Evolutionary conservation across 176 grass and related monocot genomes (phyloP).

Genomic region (Eremochloa ophiuroides): DNA sequence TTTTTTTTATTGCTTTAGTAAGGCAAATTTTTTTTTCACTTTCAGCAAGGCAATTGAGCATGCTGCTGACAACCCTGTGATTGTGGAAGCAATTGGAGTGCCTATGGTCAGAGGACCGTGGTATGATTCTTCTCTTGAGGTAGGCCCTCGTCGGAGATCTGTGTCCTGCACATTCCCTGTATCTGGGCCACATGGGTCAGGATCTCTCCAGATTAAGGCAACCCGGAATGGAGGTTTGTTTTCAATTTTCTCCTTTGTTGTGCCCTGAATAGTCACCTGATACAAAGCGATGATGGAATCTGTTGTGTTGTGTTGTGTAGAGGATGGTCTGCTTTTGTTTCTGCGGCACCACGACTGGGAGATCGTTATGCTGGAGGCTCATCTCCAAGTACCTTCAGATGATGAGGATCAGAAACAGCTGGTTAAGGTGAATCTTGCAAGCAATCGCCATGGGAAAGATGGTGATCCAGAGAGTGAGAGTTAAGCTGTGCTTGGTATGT

Average conservation of each 20-base stretch:
- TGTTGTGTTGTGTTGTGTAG: conserved; percentile 19
- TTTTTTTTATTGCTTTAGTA: too few species aligned
- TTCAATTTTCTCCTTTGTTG: not conserved
- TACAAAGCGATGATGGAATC: not conserved
- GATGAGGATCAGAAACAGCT: conserved; percentile 43
- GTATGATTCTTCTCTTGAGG: conserved; percentile 74
- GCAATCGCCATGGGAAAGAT: not conserved
- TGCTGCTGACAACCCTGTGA: conserved; percentile 50
- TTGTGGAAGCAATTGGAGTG: conserved; percentile 61
- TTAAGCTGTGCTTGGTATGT: not conserved
- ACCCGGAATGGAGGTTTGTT: conserved; percentile 59
- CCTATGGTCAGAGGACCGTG: conserved; percentile 83
- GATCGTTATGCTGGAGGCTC: conserved; percentile 70
- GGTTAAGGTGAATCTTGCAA: conserved; percentile 39
- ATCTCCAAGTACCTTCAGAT: conserved; percentile 62
- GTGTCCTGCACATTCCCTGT: conserved; percentile 88
- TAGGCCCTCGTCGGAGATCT: conserved; percentile 60
- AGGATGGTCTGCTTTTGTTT: conserved; percentile 74
- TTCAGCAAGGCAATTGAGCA: conserved; percentile 76
- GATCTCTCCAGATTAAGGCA: conserved; percentile 64
- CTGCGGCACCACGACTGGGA: conserved; percentile 78
- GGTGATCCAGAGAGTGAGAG: not conserved
- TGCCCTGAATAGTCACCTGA: not conserved
- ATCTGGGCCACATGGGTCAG: conserved; percentile 78
- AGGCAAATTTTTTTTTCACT: too few species aligned